Evolutionary conservation across 2,329 filamentous ascomycete genomes (phyloP), one percentile per base, ranked within the genome.

Genomic region (Ramichloridium luteum): DNA sequence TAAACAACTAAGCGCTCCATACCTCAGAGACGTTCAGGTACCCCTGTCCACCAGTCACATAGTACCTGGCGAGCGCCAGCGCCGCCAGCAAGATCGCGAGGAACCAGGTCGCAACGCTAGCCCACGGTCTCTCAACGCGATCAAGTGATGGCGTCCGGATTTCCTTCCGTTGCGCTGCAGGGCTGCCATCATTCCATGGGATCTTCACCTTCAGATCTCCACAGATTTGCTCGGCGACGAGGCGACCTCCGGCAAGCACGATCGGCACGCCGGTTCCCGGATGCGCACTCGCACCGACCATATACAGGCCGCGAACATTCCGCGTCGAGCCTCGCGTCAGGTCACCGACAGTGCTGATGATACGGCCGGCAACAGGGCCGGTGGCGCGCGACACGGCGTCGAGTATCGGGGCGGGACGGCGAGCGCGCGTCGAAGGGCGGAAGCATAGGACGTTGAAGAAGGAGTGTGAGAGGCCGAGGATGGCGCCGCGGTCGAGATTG

Each of bases 261-360:
- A 84, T 80, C 3, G 80, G 80, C 13, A 84, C 79, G 0, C 79
- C 79, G 0, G 79, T 83, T 2, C 80, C 80, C 0, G 80, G 79
- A 58, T 85, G 79, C 13, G 78, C 80, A 47, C 72, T 78, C 1
- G 79, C 79, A 18, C 79, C 79, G 0, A 83, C 80, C 48, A 84
- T 83, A 48, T 81, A 82, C 14, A 75, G 53, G 3, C 61, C 59
- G 9, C 58, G 42, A 12, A 76, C 57, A 4, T 59, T 62, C 4
- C 41, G 44, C 4, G 25, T 29, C n/a, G 36, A 27, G 2, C 42
- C 35, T 14, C 50, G 26, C 1, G 38, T 29, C 4, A 44, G 34
- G 34, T 55, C 51, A 5, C 41, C 40, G 3, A 51, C 16, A 6
- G 45, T 42, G 28, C 48, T 44, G 10, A 28, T 39, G 9, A 48